Base-by-base conservation (phyloP, 208 protist genomes). In the Endotrypanum monterogeii region DNA sequence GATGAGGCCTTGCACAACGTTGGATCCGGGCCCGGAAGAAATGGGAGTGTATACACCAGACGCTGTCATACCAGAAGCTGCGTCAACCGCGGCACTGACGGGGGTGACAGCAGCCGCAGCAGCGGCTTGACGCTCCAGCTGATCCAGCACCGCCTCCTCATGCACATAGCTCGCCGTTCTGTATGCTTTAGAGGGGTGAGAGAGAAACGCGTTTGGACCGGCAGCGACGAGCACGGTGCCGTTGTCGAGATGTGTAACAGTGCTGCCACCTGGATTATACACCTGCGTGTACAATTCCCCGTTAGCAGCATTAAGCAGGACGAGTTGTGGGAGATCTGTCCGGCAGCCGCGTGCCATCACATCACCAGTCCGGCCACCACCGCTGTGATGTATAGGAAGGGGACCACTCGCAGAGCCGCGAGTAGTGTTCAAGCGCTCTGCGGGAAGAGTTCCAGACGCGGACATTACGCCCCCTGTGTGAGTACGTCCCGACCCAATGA, bases 221-320 rank as follows among this genome's bases (percentile, higher is more conserved):
- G 79, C 77, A 30, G 74, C 81, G 35, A 75, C 84, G 4, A 94
- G 48, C 12, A 82, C 67, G 30, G 66, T 60, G 48, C 74, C 57
- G 18, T 79, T 82, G 66, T 67, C 78, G 55, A 83, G 50, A 30
- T 85, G 80, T 14, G 81, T 81, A 25, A 82, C 72, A 9, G 61
- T 76, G 55, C 75, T 82, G 18, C 81, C 84, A 32, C 60, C 52
- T 0, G 78, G 82, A 50, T 79, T 85, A 76, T 88, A 91, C 20
- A 90, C 86, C 76, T 92, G 90, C 41, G 78, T 60, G 77, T 94
- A 90, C 41, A 94, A 69, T 66, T 91, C 83, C 0, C 90, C 90
- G 58, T 86, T 85, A 23, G 82, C 74, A 4, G 66, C 51, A 72
- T 88, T 84, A 6, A 94, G 78, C 18, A 94, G 75, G 56, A 94